phyloP scores from a whole-genome alignment of 2,329 filamentous ascomycete species.

The Nigrospora sphaerica region DNA sequence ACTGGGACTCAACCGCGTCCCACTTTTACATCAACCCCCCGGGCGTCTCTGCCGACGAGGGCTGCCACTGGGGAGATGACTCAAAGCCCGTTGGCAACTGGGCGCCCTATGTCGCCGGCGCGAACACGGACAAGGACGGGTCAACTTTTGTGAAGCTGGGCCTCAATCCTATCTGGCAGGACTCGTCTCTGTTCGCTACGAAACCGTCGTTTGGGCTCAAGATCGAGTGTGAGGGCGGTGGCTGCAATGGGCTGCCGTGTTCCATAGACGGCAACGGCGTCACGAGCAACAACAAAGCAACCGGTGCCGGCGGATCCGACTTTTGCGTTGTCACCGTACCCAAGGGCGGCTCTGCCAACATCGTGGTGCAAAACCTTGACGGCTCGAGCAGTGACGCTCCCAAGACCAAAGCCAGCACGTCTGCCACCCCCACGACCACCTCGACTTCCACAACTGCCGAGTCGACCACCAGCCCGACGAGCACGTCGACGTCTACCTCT shows the following conservation, averaged over 20 bases:
- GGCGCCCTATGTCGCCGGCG: constrained; percentile 69
- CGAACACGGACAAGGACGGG: constrained; percentile 59
- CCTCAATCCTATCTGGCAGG: constrained; percentile 69
- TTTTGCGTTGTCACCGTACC: constrained; percentile 75
- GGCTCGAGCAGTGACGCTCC: constrained; percentile 23
- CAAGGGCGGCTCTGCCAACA: constrained; percentile 57
- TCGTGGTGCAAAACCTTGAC: constrained; percentile 52
- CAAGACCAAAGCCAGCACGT: constrained; percentile 7
- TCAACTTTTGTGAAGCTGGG: constrained; percentile 69
- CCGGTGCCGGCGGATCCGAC: constrained; percentile 59
- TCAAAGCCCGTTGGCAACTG: constrained; percentile 64
- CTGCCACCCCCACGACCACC: constrained; percentile 8
- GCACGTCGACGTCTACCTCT: constrained; percentile 11
- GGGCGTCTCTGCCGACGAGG: constrained; percentile 50
- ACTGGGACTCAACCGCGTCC: constrained; percentile 67
- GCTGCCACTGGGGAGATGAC: constrained; percentile 65
- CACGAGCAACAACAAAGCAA: constrained; percentile 41
- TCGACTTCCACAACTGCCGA: constrained; percentile 9
- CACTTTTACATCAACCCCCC: constrained; percentile 79
- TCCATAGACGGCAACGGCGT: constrained; percentile 60
- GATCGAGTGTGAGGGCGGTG: constrained; percentile 58
- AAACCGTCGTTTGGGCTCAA: constrained; percentile 61
- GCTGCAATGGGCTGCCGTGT: constrained; percentile 70
- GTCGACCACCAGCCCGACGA: background rate
- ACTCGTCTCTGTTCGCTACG: constrained; percentile 43